Base-by-base conservation (phyloP, 495 filamentous ascomycete species). In the Talaromyces liani region DNA sequence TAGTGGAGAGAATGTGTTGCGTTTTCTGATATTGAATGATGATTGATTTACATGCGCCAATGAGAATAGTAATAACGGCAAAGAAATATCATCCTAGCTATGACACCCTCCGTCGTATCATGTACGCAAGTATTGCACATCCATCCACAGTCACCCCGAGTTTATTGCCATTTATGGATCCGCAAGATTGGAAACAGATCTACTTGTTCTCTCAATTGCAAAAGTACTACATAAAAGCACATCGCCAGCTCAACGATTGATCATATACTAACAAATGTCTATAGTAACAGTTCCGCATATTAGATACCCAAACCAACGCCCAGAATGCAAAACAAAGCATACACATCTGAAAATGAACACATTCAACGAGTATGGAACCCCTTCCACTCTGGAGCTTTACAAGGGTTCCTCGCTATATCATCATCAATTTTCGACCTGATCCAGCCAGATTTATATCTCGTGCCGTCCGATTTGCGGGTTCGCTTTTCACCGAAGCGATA, bases 401-500 rank as follows among this genome's bases (percentile, higher is more conserved):
- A 62, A 9, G 27, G 18, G 10, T 62, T 29, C 18, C 54, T 45
- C n/a, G 27, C 27, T 33, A 62, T 62, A 62, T 62, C 60, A 8
- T 24, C 20, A n/a, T 62, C 27, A 53, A 62, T 62, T 20, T 54
- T 62, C 27, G 60, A 14, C 60, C 25, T 33, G 9, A 62, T 20
- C 60, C 60, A 62, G 27, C 60, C 60, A 27, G 60, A 62, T n/a
- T 51, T 62, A 33, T 49, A 51, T 36, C 47, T 27, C n/a, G 16
- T 62, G 27, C 47, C 60, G 27, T 62, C 45, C 20, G 41, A 33
- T 22, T 39, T 39, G 7, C 20, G 41, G 10, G 47, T 8, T 12
- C 45, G 45, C 41, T 25, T 62, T 18, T 62, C 45, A 6, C 60
- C 60, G 2, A 62, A 49, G 45, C 60, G 60, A 25, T 62, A 62